These are phyloP conservation scores for Zelopaecilomyces penicillatus DNA, from an alignment of 2,329 filamentous ascomycete genomes.

Conservation along the genomic window DNA sequence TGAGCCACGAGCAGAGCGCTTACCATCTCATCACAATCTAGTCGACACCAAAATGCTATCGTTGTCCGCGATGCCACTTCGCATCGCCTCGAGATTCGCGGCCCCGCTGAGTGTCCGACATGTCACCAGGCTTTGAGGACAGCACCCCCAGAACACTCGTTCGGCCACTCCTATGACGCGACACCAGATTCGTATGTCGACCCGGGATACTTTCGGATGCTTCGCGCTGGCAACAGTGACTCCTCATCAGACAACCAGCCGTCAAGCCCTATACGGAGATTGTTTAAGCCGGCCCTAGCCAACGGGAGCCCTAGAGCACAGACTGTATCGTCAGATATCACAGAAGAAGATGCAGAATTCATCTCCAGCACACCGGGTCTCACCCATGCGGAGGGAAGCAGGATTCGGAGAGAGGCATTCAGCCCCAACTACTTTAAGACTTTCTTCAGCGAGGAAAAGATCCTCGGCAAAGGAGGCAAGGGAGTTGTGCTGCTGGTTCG, in stretches of 20 bases:
- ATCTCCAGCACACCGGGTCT: slow-evolving; percentile 43
- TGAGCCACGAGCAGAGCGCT: not conserved
- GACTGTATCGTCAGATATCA: slow-evolving; percentile 9
- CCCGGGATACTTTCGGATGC: slow-evolving; percentile 92
- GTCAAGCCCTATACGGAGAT: slow-evolving; percentile 45
- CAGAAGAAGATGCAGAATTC: slow-evolving; percentile 35
- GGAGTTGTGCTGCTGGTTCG: slow-evolving; percentile 91
- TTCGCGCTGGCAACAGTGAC: slow-evolving; percentile 49
- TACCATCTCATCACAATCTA: slow-evolving; percentile 28
- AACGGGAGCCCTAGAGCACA: slow-evolving; percentile 7
- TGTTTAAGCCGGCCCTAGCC: slow-evolving; percentile 37
- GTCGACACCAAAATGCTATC: slow-evolving; percentile 85
- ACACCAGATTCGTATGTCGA: slow-evolving; percentile 65
- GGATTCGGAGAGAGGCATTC: slow-evolving; percentile 80
- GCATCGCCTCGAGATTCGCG: slow-evolving; percentile 74
- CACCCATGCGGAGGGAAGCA: slow-evolving; percentile 45
- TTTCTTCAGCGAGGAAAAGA: slow-evolving; percentile 84
- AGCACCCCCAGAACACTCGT: slow-evolving; percentile 40
- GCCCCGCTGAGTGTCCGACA: slow-evolving; percentile 75
- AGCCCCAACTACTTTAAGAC: slow-evolving; percentile 86
- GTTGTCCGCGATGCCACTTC: slow-evolving; percentile 85
- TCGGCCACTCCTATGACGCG: slow-evolving; percentile 32
- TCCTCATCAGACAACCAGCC: slow-evolving; percentile 37
- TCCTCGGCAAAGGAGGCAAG: slow-evolving; percentile 84
- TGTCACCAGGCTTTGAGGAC: slow-evolving; percentile 65